A percentile compares a stretch with the other conserved stretches of the same genome.
Conservation (phyloP, 768 basidiomycete genomes). For the Cystobasidium ongulense region DNA sequence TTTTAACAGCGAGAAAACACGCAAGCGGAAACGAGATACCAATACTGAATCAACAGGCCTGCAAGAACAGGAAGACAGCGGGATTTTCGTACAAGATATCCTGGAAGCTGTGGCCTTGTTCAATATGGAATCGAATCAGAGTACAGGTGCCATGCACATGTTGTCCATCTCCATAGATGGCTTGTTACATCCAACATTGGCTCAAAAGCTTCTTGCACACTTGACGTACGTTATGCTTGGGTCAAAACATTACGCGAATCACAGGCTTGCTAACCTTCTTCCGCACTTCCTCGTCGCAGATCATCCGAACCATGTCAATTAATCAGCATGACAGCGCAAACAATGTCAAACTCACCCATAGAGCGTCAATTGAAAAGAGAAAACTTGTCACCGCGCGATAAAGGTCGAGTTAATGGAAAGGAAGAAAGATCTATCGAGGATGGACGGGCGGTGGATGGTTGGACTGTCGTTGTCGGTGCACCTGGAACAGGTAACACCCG, state of each 20-base stretch:
- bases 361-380: background rate
- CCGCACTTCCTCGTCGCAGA: background rate
- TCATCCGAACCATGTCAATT: background rate
- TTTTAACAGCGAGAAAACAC: background rate
- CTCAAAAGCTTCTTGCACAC: background rate
- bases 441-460: background rate
- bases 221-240: background rate
- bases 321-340: background rate
- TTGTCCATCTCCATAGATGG: background rate
- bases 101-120: background rate
- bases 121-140: background rate
- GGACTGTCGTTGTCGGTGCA: background rate
- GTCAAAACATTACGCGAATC: no score
- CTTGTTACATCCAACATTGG: background rate
- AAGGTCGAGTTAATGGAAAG: background rate
- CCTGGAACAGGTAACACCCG: background rate
- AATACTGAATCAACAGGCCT: background rate
- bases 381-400: background rate
- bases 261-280: background rate
- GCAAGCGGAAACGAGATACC: background rate
- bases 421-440: background rate
- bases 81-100: background rate
- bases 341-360: background rate
- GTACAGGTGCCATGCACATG: background rate
- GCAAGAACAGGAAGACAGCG: background rate